phyloP scores from a whole-genome alignment of 225 moss, liverwort and hornwort genomes.

The Pseudisothecium myosuroides region DNA sequence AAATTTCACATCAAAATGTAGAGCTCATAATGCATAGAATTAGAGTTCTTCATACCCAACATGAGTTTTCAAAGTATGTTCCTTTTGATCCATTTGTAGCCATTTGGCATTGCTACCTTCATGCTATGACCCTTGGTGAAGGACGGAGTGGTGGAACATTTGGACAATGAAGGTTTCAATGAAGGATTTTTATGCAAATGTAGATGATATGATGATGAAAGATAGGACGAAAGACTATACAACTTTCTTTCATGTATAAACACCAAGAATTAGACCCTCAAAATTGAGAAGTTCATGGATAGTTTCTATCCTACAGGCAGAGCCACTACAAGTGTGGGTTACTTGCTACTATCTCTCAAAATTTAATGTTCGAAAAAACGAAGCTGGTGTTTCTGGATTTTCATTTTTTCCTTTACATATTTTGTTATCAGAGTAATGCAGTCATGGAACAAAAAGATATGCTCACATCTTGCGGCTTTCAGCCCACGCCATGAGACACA shows the following conservation, averaged over 20 bases:
- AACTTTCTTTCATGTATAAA: neutral
- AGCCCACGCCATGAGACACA: neutral
- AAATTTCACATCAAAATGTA: neutral
- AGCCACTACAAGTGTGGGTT: neutral
- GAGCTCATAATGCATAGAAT: too few species aligned
- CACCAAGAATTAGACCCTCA: neutral
- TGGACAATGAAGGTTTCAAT: neutral
- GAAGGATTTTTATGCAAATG: neutral
- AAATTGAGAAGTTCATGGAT: neutral
- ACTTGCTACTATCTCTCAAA: neutral
- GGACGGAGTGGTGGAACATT: neutral
- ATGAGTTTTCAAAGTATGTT: too few species aligned
- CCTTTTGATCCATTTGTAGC: too few species aligned
- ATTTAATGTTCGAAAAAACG: neutral
- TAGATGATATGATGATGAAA: neutral
- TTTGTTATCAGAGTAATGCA: neutral
- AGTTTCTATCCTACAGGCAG: accelerated
- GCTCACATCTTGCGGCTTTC: neutral
- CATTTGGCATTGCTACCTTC: too few species aligned
- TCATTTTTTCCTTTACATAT: neutral
- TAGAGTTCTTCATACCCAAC: too few species aligned
- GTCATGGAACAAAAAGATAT: neutral
- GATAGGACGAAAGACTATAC: neutral
- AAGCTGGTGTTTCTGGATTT: neutral
- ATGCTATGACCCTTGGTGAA: neutral